Evolutionary conservation across 164 flowering plant genomes (phyloP), one percentile per base, ranked within the genome.

Genomic region (Chimonanthus salicifolius): DNA sequence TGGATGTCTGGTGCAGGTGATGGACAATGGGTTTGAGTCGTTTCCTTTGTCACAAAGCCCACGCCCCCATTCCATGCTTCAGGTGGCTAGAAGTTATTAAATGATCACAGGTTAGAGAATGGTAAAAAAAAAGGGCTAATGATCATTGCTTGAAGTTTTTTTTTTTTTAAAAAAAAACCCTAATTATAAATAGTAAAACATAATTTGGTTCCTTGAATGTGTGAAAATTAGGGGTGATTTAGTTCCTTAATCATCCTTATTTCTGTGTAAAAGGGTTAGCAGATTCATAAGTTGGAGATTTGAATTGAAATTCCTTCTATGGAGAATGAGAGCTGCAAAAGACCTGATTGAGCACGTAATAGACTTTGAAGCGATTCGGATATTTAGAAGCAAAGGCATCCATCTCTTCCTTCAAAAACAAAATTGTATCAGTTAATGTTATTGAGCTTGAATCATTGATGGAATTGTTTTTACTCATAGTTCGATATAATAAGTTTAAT

Each of bases 21-120:
- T 72, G 99, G 99, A 77, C 87, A 92, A 76, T 92, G 93, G 63
- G 85, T 63, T 76, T 95, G 83, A 80, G 93, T 93, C 94, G 93
- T 95, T 83, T 93, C 99, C 85, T 93, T 92, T n/a, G 93, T 84
- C 15, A 95, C 97, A 68, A 90, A 95, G 16, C 99, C 99, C 64
- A 92, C 94, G 47, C 99, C 99, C 71, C 98, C 99, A 71, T 87
- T 79, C 99, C 99, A 95, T 13, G 9, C 84, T 79, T 95, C 98
- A 4, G 99, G 99, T 66, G 99, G 98, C 99, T 95, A 87, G 16
- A 7, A 47, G 54, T 33, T 33, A 68, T 68, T 13, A 33, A 33
- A 33, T 33, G 33, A 33, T 33, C 33, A 33, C 33, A 33, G 33
- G 33, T 33, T 33, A 33, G 33, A 33, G 33, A 33, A 33, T 33